Percentiles rank a stretch among this genome's conserved stretches.
These are phyloP conservation scores for Cercospora zeae-maydis DNA, from an alignment of 2,329 filamentous ascomycete genomes.

Conservation along the genomic window DNA sequence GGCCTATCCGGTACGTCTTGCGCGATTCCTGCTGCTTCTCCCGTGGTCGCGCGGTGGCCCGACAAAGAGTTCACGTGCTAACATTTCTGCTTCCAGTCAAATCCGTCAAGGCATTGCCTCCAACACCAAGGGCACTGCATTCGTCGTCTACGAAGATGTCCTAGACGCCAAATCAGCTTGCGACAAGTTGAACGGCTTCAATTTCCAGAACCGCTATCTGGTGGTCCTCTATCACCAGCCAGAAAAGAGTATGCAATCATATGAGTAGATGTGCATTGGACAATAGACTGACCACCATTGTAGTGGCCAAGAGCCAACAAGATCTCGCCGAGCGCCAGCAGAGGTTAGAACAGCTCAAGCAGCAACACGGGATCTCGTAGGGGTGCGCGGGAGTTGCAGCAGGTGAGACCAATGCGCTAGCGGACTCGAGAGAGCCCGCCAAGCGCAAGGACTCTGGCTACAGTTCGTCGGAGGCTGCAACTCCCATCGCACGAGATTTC, in stretches of 20 bases:
- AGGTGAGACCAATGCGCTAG: slow-evolving; percentile 28
- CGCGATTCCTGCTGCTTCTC: neutral
- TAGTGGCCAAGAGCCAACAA: slow-evolving; percentile 61
- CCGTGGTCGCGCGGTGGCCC: slow-evolving; percentile 5
- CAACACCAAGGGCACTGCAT: slow-evolving; percentile 97
- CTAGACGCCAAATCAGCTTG: slow-evolving; percentile 98
- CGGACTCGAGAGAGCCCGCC: slow-evolving; percentile 12
- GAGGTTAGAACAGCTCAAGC: slow-evolving; percentile 96
- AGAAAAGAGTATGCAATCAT: slow-evolving; percentile 13
- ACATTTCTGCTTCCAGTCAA: slow-evolving; percentile 59
- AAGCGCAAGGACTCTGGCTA: slow-evolving; percentile 32
- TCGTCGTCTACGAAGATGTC: slow-evolving; percentile 99
- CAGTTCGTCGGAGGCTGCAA: slow-evolving; percentile 26
- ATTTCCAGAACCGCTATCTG: slow-evolving; percentile 99
- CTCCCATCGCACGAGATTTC: slow-evolving; percentile 28
- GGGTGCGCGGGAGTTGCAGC: slow-evolving; percentile 33
- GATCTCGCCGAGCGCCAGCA: slow-evolving; percentile 91
- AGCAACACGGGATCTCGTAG: slow-evolving; percentile 97
- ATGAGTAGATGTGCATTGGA: neutral
- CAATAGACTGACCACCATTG: slow-evolving; percentile 12
- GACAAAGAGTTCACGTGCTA: slow-evolving; percentile 7
- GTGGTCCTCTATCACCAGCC: slow-evolving; percentile 71
- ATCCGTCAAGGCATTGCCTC: slow-evolving; percentile 96
- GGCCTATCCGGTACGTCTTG: slow-evolving; percentile 76
- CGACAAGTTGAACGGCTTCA: slow-evolving; percentile 99